Percentiles rank a stretch among this genome's conserved stretches.
These are phyloP conservation scores for Debaryomyces prosopidis DNA, from an alignment of 805 yeast genomes.

Conservation along the genomic window DNA sequence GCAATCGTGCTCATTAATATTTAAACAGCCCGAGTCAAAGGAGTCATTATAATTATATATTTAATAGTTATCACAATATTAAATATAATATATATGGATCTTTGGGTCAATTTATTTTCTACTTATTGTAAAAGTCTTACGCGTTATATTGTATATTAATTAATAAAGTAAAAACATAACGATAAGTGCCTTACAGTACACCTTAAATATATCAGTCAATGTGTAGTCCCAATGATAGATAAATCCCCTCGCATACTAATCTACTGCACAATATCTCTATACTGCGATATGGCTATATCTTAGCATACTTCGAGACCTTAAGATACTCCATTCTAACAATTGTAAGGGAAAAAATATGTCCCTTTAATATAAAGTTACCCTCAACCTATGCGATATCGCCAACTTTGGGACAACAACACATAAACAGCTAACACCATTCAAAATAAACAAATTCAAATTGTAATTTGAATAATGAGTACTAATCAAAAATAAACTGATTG, in stretches of 20 bases:
- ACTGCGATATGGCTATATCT: not conserved
- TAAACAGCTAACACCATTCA: slow-evolving; percentile 79
- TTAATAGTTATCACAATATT: no score
- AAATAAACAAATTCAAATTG: slow-evolving; percentile 72
- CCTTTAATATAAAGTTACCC: slow-evolving; percentile 51
- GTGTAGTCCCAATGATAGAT: no score
- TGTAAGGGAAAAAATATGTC: not conserved
- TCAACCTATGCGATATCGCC: slow-evolving; percentile 76
- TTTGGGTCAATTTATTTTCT: no score
- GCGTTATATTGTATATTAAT: not conserved
- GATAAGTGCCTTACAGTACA: not conserved
- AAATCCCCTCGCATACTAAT: not conserved
- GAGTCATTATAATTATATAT: not conserved
- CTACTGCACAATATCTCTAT: not conserved
- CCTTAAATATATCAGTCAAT: not conserved
- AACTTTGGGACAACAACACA: slow-evolving; percentile 90
- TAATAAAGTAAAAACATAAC: not conserved
- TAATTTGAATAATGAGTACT: slow-evolving; percentile 90
- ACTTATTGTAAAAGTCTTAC: no score
- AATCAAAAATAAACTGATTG: slow-evolving; percentile 79
- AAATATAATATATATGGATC: no score
- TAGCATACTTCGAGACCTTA: not conserved
- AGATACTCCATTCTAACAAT: not conserved
- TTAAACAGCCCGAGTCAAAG: not conserved
- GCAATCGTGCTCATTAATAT: not conserved